Conservation (phyloP, 192 early-diverging fungal species). For the Backusella luteola region DNA sequence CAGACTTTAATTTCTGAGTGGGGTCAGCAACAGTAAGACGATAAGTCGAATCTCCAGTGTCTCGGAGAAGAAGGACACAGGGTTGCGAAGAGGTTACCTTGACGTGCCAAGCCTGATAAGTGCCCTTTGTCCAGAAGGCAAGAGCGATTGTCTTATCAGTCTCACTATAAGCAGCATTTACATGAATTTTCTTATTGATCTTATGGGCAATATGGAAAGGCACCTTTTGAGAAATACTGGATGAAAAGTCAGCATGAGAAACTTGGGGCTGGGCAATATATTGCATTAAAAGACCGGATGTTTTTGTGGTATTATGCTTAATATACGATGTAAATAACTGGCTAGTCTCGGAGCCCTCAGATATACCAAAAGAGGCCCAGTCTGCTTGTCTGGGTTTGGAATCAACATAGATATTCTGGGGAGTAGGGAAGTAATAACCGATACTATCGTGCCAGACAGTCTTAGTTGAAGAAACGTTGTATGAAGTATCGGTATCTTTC, state of each 20-base stretch:
- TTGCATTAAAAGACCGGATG: conserved; percentile 1
- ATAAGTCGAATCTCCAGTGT: background rate
- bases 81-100: background rate
- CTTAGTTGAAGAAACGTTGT: background rate
- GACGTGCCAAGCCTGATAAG: background rate
- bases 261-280: background rate
- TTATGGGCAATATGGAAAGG: background rate
- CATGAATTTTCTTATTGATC: background rate
- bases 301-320: background rate
- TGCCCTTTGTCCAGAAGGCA: conserved; percentile 13
- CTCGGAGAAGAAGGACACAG: conserved; percentile 14
- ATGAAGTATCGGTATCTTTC: conserved; percentile 5
- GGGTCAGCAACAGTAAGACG: conserved; percentile 20
- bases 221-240: background rate
- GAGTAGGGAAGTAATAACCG: conserved; percentile 20
- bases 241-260: background rate
- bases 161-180: background rate
- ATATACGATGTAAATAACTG: conserved; percentile 22
- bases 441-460: conserved; percentile 26
- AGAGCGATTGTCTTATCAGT: background rate
- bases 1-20: conserved; percentile 2
- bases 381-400: conserved; percentile 11
- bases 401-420: conserved; percentile 6
- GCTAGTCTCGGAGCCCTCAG: conserved; percentile 5
- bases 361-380: conserved; percentile 24